Base-by-base conservation (phyloP, 768 basidiomycete genomes). In the Pleurotus cornucopiae region DNA sequence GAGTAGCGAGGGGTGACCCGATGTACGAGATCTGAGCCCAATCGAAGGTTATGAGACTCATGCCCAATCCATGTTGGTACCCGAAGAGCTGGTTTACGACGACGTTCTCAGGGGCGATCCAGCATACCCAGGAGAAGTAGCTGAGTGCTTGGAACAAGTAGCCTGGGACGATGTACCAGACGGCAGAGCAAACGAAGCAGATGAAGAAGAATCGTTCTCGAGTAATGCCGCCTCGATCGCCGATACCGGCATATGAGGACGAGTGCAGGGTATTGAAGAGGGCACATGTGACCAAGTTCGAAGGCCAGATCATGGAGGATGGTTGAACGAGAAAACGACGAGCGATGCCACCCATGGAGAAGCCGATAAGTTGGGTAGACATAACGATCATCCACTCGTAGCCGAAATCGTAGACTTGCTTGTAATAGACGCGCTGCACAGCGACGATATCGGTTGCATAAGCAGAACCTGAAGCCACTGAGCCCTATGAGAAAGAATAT, bases 231-330 rank as follows among this genome's bases (percentile, higher is more conserved):
- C 72, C 80, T 39, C 78, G 75, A n/a, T 68, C 73, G 11, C 85
- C 83, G 6, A 78, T 78, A 46, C 88, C 88, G 2, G 82, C 75
- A 60, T 88, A 88, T 54, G 78, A 71, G 53, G 84, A 80, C 0
- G 84, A 83, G 69, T 91, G 88, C 0, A 91, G 74, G 1, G 89
- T 90, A 62, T 91, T 91, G 71, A 91, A 89, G 2, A 78, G 65
- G 2, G 88, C 86, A 61, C 88, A 89, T 20, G 80, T 81, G 30
- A 88, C 85, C 16, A 89, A 78, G 46, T 85, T 84, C 9, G 75
- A 69, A 0, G 88, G 88, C 88, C 88, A 89, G 62, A 89, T 78
- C 76, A 76, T 78, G 4, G 75, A 75, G 0, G 76, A 82, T 2
- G 88, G 88, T 6, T 78, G 75, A 2, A 90, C 88, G 7, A 90